These are phyloP conservation scores for Geranium incanum DNA, from an alignment of 441 rosid species.

Conservation along the genomic window DNA sequence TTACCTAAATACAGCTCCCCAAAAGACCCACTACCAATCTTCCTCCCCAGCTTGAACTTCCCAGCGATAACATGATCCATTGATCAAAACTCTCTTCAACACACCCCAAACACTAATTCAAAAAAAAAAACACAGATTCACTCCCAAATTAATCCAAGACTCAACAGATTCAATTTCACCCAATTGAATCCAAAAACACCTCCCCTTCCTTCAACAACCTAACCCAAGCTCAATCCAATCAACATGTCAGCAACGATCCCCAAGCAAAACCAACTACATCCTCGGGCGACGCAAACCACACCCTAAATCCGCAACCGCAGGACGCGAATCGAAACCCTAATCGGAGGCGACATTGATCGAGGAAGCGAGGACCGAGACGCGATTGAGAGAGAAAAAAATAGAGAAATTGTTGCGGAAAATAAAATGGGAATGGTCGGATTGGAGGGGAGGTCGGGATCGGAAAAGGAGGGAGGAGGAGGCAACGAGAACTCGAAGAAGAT, in stretches of 20 bases:
- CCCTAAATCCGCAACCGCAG: constrained; percentile 12
- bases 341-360: constrained; percentile 31
- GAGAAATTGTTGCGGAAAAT: background rate
- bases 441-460: constrained; percentile 1
- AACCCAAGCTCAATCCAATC: constrained; percentile 6
- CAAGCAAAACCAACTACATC: constrained; percentile 20
- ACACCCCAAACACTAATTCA: constrained; percentile 17
- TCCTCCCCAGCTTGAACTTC: constrained; percentile 87
- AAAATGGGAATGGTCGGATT: background rate
- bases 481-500: background rate
- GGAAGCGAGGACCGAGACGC: background rate
- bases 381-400: background rate
- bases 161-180: constrained; percentile 22
- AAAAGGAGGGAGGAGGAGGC: constrained; percentile 4
- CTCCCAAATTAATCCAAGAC: constrained; percentile 11
- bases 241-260: constrained; percentile 4
- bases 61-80: constrained; percentile 90
- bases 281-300: constrained; percentile 5
- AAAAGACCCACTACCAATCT: constrained; percentile 96
- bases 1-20: constrained; percentile 92
- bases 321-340: constrained; percentile 24
- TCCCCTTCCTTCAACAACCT: constrained; percentile 17
- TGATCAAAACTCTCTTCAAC: constrained; percentile 26
- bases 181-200: constrained; percentile 14
- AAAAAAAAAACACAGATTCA: constrained; percentile 24